Base-by-base conservation (phyloP, 495 filamentous ascomycete species). In the Parmelia sp. region DNA sequence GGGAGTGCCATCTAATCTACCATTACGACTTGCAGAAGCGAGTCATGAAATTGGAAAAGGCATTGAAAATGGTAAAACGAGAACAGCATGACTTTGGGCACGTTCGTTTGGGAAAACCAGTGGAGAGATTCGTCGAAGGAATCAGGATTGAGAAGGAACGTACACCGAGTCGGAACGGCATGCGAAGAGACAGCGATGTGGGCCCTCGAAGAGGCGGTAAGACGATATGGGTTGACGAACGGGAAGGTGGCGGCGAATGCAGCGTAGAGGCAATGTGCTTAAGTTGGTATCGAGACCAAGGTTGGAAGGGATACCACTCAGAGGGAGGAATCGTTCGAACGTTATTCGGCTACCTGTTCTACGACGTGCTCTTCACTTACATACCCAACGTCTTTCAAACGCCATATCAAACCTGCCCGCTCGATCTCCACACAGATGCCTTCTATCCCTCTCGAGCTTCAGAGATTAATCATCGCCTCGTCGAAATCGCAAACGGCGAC, bases 331-430 rank as follows among this genome's bases (percentile, higher is more conserved):
- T 98, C 71, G 76, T 97, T 31, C 84, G 92, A 47, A 98, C 94
- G 1, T 77, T 98, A 40, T 80, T 83, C 74, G 90, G 85, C 31
- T 91, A 91, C 69, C 83, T 98, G 27, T 96, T 98, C 77, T 92
- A 86, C 78, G 93, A 97, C 75, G 83, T 97, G 39, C 80, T 98
- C 9, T 97, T 97, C 76, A 82, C 92, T 40, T 96, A 96, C 75
- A 82, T 97, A 35, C 92, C 94, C 29, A 96, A 96, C 68, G 93
- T 97, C 66, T 98, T 97, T 76, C 91, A 97, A 72, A 98, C 93
- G 6, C 80, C 88, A 8, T 98, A 88, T 73, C 94, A 98, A 71
- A 96, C 90, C 1, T 95, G 90, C 70, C 94, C 94, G 1, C 79
- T 98, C 19, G 94, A 98, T 72, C 80, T 98, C 11, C 88, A 93